Evolutionary conservation across 1,284 basidiomycete genomes (phyloP), one percentile per base, ranked within the genome.

Genomic region (Boletus mariae): DNA sequence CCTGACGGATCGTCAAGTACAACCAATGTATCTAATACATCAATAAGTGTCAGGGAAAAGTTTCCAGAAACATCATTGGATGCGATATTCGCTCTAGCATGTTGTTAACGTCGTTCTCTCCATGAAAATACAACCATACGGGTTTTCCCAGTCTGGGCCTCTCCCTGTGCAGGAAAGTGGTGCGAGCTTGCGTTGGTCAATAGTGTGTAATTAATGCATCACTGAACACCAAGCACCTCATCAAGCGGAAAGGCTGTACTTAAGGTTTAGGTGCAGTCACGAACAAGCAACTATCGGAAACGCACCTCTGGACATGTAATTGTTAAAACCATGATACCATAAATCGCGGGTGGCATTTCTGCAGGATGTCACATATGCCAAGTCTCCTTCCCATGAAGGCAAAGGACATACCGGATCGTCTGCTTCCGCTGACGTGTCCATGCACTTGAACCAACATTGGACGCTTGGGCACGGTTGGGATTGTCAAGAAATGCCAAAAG

Each of bases 31-130:
- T 94, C 92, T 48, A 94, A 72, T 2, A 86, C 84, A 64, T 94
- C 92, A 43, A 94, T 78, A 4, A 94, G 77, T 0, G 91, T 93
- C 8, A 93, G 67, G 13, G 87, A 88, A 69, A 87, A 94, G 69
- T 94, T 93, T 29, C 92, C 92, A 15, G 86, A 82, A 51, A 94
- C 92, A 61, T 94, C 92, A 61, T 94, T 94, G 34, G 80, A 72
- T 2, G 82, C 87, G 60, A 83, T 77, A 59, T 92, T 87, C 41
- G 77, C 74, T 31, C 87, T 90, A 63, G 20, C 15, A 45, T 40
- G 52, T 41, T 40, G 55, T 64, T 42, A 57, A 45, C 17, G 26
- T 50, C 17, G 34, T 44, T 49, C 50, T 29, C 32, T 26, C 44
- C n/a, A 44, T 23, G 48, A 55, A 26, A 31, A 43, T 35, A 51